Evolutionary conservation across 1,284 basidiomycete species (phyloP).

Genomic region (Cutaneotrichosporon sp.): DNA sequence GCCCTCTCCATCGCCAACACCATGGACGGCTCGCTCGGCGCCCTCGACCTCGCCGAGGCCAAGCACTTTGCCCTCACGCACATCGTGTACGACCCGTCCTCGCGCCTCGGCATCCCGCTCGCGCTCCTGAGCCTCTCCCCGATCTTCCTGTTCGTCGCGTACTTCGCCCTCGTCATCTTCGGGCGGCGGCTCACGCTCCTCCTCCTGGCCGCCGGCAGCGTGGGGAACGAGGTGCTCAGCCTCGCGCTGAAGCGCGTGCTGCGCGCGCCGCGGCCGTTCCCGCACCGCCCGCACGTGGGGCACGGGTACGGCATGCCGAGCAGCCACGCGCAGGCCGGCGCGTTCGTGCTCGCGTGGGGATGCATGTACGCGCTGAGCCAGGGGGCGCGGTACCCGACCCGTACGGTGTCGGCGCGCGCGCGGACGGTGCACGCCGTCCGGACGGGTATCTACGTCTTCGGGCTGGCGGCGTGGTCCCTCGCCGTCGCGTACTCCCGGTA

Average conservation of each 20-base stretch:
- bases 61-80: conserved; percentile 50
- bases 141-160: conserved; percentile 54
- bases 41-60: conserved; percentile 14
- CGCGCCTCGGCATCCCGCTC: conserved; percentile 46
- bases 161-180: conserved; percentile 49
- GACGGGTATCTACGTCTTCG: conserved; percentile 37
- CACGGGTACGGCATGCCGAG: conserved; percentile 53
- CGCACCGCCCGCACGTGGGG: conserved; percentile 30
- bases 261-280: conserved; percentile 27
- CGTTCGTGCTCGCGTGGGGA: conserved; percentile 46
- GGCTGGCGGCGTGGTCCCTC: conserved; percentile 44
- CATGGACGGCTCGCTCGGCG: conserved; percentile 2
- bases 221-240: conserved; percentile 46
- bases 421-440: conserved; percentile 23
- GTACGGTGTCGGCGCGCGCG: background rate
- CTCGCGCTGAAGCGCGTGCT: conserved; percentile 37
- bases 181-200: conserved; percentile 42
- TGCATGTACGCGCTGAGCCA: conserved; percentile 36
- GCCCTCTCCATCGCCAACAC: background rate
- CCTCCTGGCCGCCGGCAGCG: conserved; percentile 39
- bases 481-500: conserved; percentile 50
- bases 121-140: conserved; percentile 51
- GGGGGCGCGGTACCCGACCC: conserved; percentile 15
- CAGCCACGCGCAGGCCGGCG: conserved; percentile 50
- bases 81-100: conserved; percentile 46